Conservation (phyloP, 2,329 filamentous ascomycete species). For the Microdochium trichocladiopsis region DNA sequence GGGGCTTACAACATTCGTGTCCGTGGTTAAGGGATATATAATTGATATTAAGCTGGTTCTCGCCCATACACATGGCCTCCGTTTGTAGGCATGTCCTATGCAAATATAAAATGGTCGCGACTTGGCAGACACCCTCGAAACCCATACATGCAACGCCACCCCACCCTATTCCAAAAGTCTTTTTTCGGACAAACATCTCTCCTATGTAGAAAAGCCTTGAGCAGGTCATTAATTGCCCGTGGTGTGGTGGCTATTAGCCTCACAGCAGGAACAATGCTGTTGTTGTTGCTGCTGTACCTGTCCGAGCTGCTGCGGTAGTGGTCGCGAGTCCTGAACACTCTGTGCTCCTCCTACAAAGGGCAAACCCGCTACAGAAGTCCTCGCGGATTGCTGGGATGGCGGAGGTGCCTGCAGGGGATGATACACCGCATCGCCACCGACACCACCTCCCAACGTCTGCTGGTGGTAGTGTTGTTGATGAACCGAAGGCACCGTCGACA, state of each 20-base stretch:
- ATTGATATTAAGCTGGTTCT: too few relatives aligned
- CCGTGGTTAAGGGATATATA: too few relatives aligned
- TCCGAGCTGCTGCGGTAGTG: not conserved
- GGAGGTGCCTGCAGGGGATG: not conserved
- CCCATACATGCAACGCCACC: too few relatives aligned
- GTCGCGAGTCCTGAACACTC: not conserved
- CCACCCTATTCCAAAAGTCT: too few relatives aligned
- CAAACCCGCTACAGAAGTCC: not conserved
- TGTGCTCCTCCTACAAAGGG: not conserved
- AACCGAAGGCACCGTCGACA: not conserved
- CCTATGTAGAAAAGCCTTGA: too few relatives aligned
- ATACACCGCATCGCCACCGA: not conserved
- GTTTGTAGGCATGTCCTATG: too few relatives aligned
- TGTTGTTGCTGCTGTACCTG: not conserved
- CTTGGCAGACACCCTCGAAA: too few relatives aligned
- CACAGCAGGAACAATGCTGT: not conserved
- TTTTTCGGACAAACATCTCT: too few relatives aligned
- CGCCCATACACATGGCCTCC: too few relatives aligned
- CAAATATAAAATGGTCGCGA: too few relatives aligned
- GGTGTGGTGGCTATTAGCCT: not conserved
- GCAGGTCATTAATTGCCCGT: not conserved
- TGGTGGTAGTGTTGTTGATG: not conserved
- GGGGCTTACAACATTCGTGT: too few relatives aligned
- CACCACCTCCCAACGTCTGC: not conserved
- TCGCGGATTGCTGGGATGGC: not conserved